These are phyloP conservation scores for Blastobotrys americana DNA, from an alignment of 805 yeast species.

Conservation along the genomic window DNA sequence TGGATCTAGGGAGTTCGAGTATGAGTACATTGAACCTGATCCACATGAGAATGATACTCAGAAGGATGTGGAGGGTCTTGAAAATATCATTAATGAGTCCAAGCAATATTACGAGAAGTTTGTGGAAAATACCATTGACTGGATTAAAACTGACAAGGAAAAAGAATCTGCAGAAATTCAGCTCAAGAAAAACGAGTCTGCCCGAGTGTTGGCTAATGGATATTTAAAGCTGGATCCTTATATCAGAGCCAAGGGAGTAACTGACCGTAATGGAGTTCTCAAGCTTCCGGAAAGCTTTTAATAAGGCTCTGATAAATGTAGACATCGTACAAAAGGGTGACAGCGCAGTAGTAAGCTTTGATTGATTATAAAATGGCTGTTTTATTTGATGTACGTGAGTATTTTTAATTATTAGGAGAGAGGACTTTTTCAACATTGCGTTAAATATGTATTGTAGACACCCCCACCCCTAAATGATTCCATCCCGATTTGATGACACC, in stretches of 20 bases:
- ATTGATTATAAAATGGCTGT: too few species aligned
- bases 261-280: conserved; percentile 80
- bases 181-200: conserved; percentile 39
- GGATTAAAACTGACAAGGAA: conserved; percentile 56
- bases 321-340: too few species aligned
- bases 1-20: conserved; percentile 56
- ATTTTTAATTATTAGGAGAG: too few species aligned
- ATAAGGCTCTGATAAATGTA: too few species aligned
- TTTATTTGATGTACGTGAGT: too few species aligned
- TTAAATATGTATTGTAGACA: too few species aligned
- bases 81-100: conserved; percentile 45
- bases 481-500: too few species aligned
- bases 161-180: conserved; percentile 44
- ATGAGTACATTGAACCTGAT: conserved; percentile 56
- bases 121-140: conserved; percentile 58
- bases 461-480: too few species aligned
- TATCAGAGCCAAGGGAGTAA: conserved; percentile 67
- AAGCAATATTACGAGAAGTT: conserved; percentile 45
- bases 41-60: conserved; percentile 47
- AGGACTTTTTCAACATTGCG: too few species aligned
- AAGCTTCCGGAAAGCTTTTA: too few species aligned
- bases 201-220: conserved; percentile 49
- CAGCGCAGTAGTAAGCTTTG: too few species aligned
- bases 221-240: conserved; percentile 73
- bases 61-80: conserved; percentile 41